phyloP scores from a whole-genome alignment of 768 basidiomycete genomes.

The Leucogyrophana mollusca region DNA sequence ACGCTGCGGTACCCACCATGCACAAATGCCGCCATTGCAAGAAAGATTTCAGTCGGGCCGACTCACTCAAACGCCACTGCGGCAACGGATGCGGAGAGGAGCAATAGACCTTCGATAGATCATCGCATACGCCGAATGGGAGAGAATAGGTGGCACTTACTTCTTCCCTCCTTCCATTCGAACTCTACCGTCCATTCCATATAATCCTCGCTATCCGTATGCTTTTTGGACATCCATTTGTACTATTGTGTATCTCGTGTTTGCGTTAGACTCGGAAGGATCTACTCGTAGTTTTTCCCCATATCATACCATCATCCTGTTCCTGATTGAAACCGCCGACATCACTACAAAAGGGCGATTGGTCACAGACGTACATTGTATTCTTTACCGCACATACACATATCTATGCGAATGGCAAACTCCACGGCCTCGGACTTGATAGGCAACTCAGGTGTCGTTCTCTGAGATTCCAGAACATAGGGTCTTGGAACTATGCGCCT shows the following conservation, averaged over 20 bases:
- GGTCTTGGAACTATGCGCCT: no score
- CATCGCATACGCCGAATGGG: background rate
- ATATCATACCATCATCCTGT: background rate
- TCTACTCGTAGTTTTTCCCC: constrained; percentile 3
- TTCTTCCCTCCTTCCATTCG: background rate
- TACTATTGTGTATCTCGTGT: constrained; percentile 8
- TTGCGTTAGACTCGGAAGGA: constrained; percentile 16
- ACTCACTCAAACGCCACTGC: constrained; percentile 79
- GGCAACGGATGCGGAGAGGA: constrained; percentile 80
- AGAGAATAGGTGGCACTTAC: background rate
- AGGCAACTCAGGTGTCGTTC: no score
- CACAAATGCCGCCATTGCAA: constrained; percentile 73
- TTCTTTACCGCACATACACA: no score
- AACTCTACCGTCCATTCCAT: background rate
- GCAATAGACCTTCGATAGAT: constrained; percentile 36
- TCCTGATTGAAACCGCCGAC: background rate
- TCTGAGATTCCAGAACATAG: no score
- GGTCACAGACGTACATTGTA: no score
- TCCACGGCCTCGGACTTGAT: no score
- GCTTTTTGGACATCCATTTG: constrained; percentile 9
- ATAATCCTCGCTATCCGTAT: constrained; percentile 1
- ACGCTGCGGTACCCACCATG: constrained; percentile 58
- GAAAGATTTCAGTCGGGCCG: constrained; percentile 76
- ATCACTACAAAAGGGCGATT: no score
- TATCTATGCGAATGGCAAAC: no score